Evolutionary conservation across 1,284 basidiomycete species (phyloP).

Genomic region (Tausonia pullulans): DNA sequence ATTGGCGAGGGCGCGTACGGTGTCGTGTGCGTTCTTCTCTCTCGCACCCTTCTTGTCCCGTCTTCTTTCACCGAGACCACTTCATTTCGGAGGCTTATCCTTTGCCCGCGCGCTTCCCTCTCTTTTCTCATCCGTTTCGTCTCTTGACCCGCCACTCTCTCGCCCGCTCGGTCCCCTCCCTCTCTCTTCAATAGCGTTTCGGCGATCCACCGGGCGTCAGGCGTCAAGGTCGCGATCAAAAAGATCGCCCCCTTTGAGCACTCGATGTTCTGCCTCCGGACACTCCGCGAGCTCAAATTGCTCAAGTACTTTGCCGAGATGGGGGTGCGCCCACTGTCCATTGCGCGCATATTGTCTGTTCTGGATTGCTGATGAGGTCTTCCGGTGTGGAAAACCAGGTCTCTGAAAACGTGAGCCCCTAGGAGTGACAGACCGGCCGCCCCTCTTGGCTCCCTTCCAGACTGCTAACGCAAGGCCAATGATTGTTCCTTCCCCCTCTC

Average conservation of each 20-base stretch:
- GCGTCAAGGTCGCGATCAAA: slow-evolving; percentile 76
- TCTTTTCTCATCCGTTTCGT: too few relatives aligned
- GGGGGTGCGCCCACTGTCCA: slow-evolving; percentile 2
- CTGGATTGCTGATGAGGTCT: neutral
- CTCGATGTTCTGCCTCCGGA: slow-evolving; percentile 79
- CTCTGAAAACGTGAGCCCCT: slow-evolving; percentile 10
- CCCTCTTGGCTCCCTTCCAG: neutral
- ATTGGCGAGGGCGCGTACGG: slow-evolving; percentile 82
- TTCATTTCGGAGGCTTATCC: too few relatives aligned
- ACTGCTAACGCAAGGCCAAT: neutral
- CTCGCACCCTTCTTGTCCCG: too few relatives aligned
- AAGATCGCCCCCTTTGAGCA: slow-evolving; percentile 89
- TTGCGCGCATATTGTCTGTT: neutral
- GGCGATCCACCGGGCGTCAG: slow-evolving; percentile 66
- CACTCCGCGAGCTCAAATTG: slow-evolving; percentile 74
- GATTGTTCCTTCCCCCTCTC: slow-evolving; percentile 2
- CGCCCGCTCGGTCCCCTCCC: slow-evolving; percentile 18
- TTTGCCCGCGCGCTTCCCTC: too few relatives aligned
- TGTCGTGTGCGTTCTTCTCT: slow-evolving; percentile 51
- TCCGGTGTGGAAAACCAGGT: slow-evolving; percentile 1
- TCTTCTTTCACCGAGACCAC: too few relatives aligned
- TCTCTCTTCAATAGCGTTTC: slow-evolving; percentile 38
- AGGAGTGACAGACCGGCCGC: neutral
- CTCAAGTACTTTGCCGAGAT: slow-evolving; percentile 62
- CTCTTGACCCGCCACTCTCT: neutral